Percentiles rank a stretch among this genome's conserved stretches.
Evolutionary conservation across 305 asterid genomes (phyloP).

Genomic region (Fraxinus dipetala): DNA sequence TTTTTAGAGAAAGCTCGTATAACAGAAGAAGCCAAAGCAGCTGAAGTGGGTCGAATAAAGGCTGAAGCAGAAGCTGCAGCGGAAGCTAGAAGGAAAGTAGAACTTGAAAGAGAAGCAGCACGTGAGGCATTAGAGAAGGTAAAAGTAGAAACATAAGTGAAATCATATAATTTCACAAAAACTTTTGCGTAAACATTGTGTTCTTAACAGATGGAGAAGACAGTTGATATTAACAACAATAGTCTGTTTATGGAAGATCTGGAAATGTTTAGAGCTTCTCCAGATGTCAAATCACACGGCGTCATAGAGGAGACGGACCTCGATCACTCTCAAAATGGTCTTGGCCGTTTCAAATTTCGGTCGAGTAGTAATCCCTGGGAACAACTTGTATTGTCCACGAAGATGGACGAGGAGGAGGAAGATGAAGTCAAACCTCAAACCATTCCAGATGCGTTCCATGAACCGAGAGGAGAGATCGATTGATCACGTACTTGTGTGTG

Average conservation of each 20-base stretch:
- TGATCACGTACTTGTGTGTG: constrained; percentile 21
- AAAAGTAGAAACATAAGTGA: constrained; percentile 4
- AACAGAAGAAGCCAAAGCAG: constrained; percentile 75
- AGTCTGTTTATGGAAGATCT: constrained; percentile 62
- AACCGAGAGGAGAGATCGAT: constrained; percentile 64
- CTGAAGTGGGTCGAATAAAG: constrained; percentile 56
- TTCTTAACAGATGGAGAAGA: constrained; percentile 68
- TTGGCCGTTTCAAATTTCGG: not conserved
- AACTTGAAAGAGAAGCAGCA: constrained; percentile 78
- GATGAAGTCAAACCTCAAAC: constrained; percentile 50
- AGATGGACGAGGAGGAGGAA: constrained; percentile 73
- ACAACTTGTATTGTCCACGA: constrained; percentile 73
- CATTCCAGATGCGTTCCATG: constrained; percentile 33
- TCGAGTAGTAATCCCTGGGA: constrained; percentile 54
- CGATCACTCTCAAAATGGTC: not conserved
- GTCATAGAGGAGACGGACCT: constrained; percentile 21
- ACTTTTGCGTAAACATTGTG: not conserved
- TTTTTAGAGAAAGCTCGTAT: constrained; percentile 62
- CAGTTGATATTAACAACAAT: constrained; percentile 63
- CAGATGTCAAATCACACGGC: constrained; percentile 45
- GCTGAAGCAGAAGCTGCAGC: constrained; percentile 67
- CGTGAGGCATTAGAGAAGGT: constrained; percentile 78
- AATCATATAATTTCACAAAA: not conserved
- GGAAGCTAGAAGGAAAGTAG: constrained; percentile 56
- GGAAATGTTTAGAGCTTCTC: constrained; percentile 56